These are phyloP conservation scores for Helenozyma rhizophorensis DNA, from an alignment of 805 yeast species.

Conservation along the genomic window DNA sequence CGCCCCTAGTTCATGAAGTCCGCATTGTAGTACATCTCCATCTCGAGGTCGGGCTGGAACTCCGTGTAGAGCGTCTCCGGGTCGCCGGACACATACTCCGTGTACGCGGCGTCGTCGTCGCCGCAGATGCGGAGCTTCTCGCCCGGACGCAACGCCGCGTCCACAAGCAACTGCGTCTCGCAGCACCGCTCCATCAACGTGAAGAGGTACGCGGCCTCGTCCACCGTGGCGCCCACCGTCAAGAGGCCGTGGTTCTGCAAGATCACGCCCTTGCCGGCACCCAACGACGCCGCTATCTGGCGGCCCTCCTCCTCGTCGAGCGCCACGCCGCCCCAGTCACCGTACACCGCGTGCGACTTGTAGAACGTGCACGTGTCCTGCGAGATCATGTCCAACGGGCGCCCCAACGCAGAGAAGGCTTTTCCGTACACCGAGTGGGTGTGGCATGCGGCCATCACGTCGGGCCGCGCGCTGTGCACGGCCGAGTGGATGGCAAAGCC, in stretches of 20 bases:
- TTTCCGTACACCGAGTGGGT: constrained; percentile 64
- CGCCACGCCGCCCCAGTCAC: constrained; percentile 76
- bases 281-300: constrained; percentile 57
- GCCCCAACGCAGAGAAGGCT: constrained; percentile 61
- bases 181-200: constrained; percentile 61
- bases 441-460: constrained; percentile 69
- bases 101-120: constrained; percentile 65
- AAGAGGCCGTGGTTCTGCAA: constrained; percentile 71
- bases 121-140: constrained; percentile 41
- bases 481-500: constrained; percentile 71
- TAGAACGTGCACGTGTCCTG: constrained; percentile 73
- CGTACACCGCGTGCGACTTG: constrained; percentile 61
- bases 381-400: constrained; percentile 70
- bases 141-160: constrained; percentile 44
- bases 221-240: constrained; percentile 67
- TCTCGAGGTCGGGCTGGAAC: constrained; percentile 66
- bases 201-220: constrained; percentile 69
- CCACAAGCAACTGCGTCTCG: constrained; percentile 61
- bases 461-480: constrained; percentile 64
- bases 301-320: constrained; percentile 60
- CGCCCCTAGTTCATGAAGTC: constrained; percentile 22
- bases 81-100: constrained; percentile 56
- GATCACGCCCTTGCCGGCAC: constrained; percentile 54
- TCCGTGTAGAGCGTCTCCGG: constrained; percentile 68
- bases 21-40: constrained; percentile 20